phyloP scores from a whole-genome alignment of 2,329 filamentous ascomycete species.

The Hypoxylon sp. region DNA sequence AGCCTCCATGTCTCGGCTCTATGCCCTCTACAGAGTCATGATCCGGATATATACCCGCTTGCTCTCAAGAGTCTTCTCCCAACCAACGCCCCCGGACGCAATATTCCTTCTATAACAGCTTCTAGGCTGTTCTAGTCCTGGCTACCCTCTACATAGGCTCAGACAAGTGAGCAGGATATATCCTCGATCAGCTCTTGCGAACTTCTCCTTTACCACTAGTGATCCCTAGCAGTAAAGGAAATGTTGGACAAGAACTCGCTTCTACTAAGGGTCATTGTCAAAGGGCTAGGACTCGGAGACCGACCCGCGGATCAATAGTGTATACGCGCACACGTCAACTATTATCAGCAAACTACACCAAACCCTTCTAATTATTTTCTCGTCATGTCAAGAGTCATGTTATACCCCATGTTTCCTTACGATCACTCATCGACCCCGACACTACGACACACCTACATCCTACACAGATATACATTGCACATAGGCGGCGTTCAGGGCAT shows the following conservation, averaged over 20 bases:
- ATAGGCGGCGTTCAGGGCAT: constrained; percentile 41
- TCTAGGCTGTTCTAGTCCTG: background rate
- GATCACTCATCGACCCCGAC: constrained; percentile 10
- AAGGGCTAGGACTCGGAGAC: background rate
- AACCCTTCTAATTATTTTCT: constrained; percentile 8
- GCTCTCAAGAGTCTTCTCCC: background rate
- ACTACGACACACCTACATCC: constrained; percentile 15
- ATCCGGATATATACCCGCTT: background rate
- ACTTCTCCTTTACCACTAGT: background rate
- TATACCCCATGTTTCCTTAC: constrained; percentile 29
- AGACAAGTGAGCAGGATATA: background rate
- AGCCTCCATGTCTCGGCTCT: background rate
- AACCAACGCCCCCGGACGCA: background rate
- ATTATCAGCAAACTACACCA: constrained; percentile 1
- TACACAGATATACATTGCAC: constrained; percentile 28
- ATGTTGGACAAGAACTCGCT: background rate
- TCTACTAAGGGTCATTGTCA: background rate
- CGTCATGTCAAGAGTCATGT: constrained; percentile 18
- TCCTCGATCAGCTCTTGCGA: background rate
- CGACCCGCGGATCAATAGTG: background rate
- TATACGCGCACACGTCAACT: background rate
- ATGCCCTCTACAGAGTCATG: background rate
- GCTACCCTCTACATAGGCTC: background rate
- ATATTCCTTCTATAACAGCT: background rate
- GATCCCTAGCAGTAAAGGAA: background rate